A percentile compares a stretch with the other conserved stretches of the same genome.
Evolutionary conservation across 176 grass and related monocot genomes (phyloP).

Genomic region (Secale cereale): DNA sequence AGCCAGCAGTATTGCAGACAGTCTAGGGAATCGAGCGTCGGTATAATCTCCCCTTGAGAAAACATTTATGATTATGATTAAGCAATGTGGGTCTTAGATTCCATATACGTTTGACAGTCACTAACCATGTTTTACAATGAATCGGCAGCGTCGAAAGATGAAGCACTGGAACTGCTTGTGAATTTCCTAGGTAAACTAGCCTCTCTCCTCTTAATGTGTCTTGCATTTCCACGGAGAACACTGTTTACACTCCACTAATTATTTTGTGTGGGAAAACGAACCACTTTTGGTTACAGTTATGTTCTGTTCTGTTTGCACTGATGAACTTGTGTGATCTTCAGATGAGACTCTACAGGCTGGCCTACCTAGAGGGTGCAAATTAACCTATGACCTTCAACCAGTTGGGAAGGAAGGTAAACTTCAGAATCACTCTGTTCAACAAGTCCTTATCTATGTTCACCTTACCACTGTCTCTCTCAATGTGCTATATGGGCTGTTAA

Average conservation of each 20-base stretch:
- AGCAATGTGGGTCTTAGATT: neutral
- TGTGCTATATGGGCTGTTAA: neutral
- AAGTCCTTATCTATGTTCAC: neutral
- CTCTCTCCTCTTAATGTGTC: neutral
- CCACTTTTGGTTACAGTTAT: neutral
- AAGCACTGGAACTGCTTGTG: neutral
- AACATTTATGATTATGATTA: neutral
- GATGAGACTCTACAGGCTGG: neutral
- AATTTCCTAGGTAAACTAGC: neutral
- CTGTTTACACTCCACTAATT: neutral
- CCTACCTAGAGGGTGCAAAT: neutral
- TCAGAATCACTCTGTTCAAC: neutral
- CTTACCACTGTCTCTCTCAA: neutral
- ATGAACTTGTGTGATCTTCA: neutral
- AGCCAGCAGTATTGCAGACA: neutral
- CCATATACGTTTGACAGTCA: neutral
- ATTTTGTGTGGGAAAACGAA: neutral
- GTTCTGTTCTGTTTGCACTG: neutral
- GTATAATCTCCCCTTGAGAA: neutral
- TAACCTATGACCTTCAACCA: neutral
- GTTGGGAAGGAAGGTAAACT: neutral
- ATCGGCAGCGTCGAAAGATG: neutral
- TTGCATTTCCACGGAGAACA: neutral
- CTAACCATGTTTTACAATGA: neutral
- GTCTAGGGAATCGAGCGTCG: neutral